Evolutionary conservation across 75 land plant species (phyloP).

Genomic region (Larix kaempferi): DNA sequence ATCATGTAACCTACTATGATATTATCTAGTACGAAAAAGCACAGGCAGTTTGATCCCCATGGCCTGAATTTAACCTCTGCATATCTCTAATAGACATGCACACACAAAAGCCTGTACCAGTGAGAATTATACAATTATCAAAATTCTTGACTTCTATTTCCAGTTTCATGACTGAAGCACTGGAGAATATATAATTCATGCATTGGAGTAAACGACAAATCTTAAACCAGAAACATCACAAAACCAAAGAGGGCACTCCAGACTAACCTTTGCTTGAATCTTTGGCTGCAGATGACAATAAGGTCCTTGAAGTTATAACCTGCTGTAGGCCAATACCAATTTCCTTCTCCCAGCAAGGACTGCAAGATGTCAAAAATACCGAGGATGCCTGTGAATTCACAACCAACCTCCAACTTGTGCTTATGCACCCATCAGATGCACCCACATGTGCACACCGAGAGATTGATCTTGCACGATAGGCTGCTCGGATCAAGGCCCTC

Average conservation of each 20-base stretch:
- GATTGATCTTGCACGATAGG: neutral
- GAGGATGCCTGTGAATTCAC: neutral
- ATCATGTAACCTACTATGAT: too few species aligned
- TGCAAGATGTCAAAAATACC: neutral
- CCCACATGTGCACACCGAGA: neutral
- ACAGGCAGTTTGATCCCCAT: too few species aligned
- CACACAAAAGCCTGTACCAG: too few species aligned
- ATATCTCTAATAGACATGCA: too few species aligned
- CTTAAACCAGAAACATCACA: neutral
- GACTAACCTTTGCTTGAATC: neutral
- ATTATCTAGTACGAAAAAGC: too few species aligned
- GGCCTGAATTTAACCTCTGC: too few species aligned
- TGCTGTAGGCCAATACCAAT: conserved; percentile 2
- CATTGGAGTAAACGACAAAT: neutral
- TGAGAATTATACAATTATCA: too few species aligned
- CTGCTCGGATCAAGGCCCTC: conserved; percentile 2
- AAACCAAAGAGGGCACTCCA: neutral
- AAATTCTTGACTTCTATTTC: too few species aligned
- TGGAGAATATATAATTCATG: neutral
- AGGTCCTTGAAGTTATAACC: conserved; percentile 2
- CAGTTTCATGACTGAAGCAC: neutral
- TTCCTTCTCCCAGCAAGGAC: neutral
- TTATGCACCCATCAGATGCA: conserved; percentile 11
- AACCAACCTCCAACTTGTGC: neutral
- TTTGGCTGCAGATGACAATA: conserved; percentile 5